Base-by-base conservation (phyloP, 352 stramenopile species). In the Aphanomyces euteiches region DNA sequence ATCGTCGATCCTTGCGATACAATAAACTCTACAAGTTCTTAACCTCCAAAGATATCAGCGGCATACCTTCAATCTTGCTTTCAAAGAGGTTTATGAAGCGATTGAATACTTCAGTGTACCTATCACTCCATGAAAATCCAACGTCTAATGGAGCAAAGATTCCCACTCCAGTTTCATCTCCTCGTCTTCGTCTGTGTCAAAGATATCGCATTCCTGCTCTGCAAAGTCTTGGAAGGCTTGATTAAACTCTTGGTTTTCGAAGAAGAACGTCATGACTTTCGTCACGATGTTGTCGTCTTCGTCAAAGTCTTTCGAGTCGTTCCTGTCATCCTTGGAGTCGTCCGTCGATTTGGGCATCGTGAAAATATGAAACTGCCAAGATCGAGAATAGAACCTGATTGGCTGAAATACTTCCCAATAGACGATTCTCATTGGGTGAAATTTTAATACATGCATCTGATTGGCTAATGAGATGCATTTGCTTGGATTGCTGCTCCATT, bases 41-140 rank as follows among this genome's bases (percentile, higher is more conserved):
- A 28, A 28, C 28, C 28, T 28, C 28, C 28, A 28, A 28, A 28
- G 28, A 28, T 28, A 28, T 28, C 28, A 28, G 28, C 28, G 28
- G 0, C 43, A n/a, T 48, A 89, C 84, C 81, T 90, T 90, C 81
- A n/a, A 92, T 75, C 58, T 92, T 90, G 56, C 74, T 72, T 59
- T 92, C 84, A 63, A 92, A 92, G 28, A 92, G 81, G 38, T 78
- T 79, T 47, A 83, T 79, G 69, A 92, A 92, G 36, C 82, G 45
- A 68, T 90, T 90, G 79, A 90, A 90, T 47, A 92, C 78, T n/a
- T 87, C 80, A 17, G 84, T 90, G 73, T 92, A 92, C 63, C 82
- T 89, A 58, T 21, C 13, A 47, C 53, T 37, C 60, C 5, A 61
- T 19, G 56, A 45, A 0, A 10, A 4, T 45, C 10, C 17, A 13